Conservation (phyloP, 352 stramenopile genomes). For the Phytophthora cryptogea region DNA sequence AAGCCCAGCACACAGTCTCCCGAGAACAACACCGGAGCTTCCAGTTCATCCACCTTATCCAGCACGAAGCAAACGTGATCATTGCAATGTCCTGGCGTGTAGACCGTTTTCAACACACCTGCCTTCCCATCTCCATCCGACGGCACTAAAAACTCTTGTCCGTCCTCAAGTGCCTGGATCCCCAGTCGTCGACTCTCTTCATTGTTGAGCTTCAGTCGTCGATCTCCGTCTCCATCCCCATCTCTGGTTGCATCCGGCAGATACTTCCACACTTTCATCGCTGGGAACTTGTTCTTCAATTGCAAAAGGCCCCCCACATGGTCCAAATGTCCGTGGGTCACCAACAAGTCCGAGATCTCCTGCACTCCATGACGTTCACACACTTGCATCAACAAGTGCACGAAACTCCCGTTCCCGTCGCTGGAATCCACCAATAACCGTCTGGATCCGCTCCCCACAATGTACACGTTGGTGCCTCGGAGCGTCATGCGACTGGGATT, state of each 20-base stretch:
- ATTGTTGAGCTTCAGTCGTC: slow-evolving; percentile 50
- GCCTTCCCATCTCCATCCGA: neutral
- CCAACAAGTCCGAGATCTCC: slow-evolving; percentile 76
- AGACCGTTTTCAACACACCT: slow-evolving; percentile 54
- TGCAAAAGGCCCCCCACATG: slow-evolving; percentile 85
- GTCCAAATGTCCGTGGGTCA: slow-evolving; percentile 91
- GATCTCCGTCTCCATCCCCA: slow-evolving; percentile 36
- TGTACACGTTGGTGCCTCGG: slow-evolving; percentile 90
- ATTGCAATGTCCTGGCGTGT: slow-evolving; percentile 85
- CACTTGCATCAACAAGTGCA: slow-evolving; percentile 44
- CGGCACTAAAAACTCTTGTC: slow-evolving; percentile 44
- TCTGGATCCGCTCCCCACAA: slow-evolving; percentile 67
- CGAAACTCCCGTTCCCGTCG: slow-evolving; percentile 71
- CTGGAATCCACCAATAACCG: slow-evolving; percentile 82
- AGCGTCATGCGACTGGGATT: slow-evolving; percentile 92
- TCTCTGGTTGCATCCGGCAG: slow-evolving; percentile 31
- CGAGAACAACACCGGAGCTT: slow-evolving; percentile 60
- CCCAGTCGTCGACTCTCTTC: slow-evolving; percentile 51
- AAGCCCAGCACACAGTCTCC: slow-evolving; percentile 86
- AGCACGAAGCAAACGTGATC: slow-evolving; percentile 88
- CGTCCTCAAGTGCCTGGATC: slow-evolving; percentile 45
- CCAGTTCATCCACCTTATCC: slow-evolving; percentile 24
- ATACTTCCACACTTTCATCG: slow-evolving; percentile 73
- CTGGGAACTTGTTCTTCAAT: slow-evolving; percentile 56
- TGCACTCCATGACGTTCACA: slow-evolving; percentile 46